Evolutionary conservation across 1,139 yeast species (phyloP).

Genomic region (Martiniozyma asiatica): DNA sequence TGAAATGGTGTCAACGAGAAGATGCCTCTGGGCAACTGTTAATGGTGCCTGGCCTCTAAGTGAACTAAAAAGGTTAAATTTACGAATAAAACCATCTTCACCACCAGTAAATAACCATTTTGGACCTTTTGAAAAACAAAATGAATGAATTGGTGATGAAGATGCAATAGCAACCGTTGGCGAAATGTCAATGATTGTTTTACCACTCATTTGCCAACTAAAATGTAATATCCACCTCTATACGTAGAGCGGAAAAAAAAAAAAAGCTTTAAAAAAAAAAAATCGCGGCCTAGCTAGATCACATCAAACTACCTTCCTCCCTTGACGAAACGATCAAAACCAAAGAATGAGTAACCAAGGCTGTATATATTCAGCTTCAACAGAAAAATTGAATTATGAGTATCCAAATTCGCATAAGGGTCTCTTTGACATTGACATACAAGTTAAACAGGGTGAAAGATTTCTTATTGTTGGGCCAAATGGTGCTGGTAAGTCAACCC

Average conservation of each 20-base stretch:
- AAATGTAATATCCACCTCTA: slow-evolving; percentile 10
- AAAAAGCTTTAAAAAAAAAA: no score
- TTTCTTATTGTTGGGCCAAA: slow-evolving; percentile 82
- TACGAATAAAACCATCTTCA: slow-evolving; percentile 86
- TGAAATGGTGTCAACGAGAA: slow-evolving; percentile 72
- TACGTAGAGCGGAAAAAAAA: no score
- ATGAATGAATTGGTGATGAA: slow-evolving; percentile 57
- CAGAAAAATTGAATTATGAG: slow-evolving; percentile 54
- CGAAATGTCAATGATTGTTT: slow-evolving; percentile 32
- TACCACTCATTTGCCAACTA: slow-evolving; percentile 9
- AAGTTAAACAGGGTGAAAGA: slow-evolving; percentile 60
- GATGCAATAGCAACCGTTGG: slow-evolving; percentile 71
- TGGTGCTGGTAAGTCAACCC: slow-evolving; percentile 94
- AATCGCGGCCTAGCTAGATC: no score
- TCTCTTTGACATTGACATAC: slow-evolving; percentile 46
- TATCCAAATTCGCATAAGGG: slow-evolving; percentile 59
- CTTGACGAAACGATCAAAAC: no score
- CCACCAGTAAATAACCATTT: slow-evolving; percentile 93
- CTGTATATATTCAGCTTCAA: slow-evolving; percentile 42
- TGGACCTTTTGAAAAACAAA: slow-evolving; percentile 72
- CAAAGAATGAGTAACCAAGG: no score
- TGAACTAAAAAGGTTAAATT: slow-evolving; percentile 76
- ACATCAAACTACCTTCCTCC: no score
- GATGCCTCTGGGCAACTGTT: slow-evolving; percentile 86
- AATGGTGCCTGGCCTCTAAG: slow-evolving; percentile 83